A percentile compares a stretch with the other conserved stretches of the same genome.
These are phyloP conservation scores for Phytophthora pinifolia DNA, from an alignment of 352 stramenopile genomes.

Conservation along the genomic window DNA sequence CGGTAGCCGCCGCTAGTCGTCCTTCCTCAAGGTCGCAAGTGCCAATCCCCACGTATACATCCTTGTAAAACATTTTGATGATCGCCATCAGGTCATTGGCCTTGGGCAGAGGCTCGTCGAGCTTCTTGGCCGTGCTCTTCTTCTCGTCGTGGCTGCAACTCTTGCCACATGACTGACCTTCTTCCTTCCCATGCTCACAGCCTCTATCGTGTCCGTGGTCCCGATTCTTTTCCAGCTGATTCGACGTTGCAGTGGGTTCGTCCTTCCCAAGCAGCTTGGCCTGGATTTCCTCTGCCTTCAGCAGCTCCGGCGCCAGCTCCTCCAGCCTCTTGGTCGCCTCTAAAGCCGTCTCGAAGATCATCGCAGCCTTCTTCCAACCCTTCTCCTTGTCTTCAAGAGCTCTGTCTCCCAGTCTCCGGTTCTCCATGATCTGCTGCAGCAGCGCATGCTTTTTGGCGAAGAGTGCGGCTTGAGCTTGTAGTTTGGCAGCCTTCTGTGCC, in stretches of 20 bases:
- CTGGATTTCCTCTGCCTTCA: conserved; percentile 27
- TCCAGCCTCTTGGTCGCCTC: conserved; percentile 36
- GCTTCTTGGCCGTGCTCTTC: conserved; percentile 13
- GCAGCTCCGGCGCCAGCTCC: conserved; percentile 39
- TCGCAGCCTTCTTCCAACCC: conserved; percentile 18
- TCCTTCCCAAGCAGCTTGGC: conserved; percentile 4
- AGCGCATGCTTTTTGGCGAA: conserved; percentile 55
- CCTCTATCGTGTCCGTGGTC: neutral
- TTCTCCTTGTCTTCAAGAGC: conserved; percentile 15
- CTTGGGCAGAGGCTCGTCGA: conserved; percentile 29
- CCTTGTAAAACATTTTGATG: conserved; percentile 69
- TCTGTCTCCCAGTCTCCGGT: conserved; percentile 39
- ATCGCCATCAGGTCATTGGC: conserved; percentile 53
- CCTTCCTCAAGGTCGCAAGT: conserved; percentile 34
- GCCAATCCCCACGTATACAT: conserved; percentile 60
- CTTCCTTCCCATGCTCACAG: conserved; percentile 7
- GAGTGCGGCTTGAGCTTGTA: conserved; percentile 38
- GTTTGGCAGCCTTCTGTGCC: conserved; percentile 4
- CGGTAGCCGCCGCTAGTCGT: conserved; percentile 40
- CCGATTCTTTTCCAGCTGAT: conserved; percentile 4
- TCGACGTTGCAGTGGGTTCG: conserved; percentile 2
- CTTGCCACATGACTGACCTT: conserved; percentile 15
- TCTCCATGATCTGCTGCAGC: conserved; percentile 46
- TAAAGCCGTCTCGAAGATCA: conserved; percentile 40
- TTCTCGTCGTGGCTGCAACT: conserved; percentile 16